Evolutionary conservation across 2,329 filamentous ascomycete genomes (phyloP), one percentile per base, ranked within the genome.

Genomic region (Aspergillus eucalypticola): DNA sequence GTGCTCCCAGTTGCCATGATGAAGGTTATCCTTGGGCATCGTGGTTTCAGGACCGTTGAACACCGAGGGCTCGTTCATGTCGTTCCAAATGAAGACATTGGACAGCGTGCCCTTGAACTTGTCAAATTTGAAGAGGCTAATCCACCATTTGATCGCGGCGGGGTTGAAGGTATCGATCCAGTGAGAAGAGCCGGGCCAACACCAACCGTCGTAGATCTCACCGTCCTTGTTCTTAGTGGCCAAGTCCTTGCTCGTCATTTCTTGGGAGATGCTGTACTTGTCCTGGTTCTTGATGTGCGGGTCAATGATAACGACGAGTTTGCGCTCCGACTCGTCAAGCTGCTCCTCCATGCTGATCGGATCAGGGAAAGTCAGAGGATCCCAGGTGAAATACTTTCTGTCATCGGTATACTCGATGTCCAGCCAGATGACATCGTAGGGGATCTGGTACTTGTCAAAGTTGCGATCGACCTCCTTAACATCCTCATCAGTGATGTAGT

Each of bases 61-160:
- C 1, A 99, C 95, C 0, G 95, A 98, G 0, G 95, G 95, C 79
- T 99, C 95, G 73, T 97, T 98, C 95, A 99, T 99, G 75, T 99
- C 95, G 75, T 99, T 99, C 95, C 95, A 99, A 69, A 99, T 87
- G 77, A 92, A 97, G 0, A 91, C 89, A 75, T 98, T 99, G 65
- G 88, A 83, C 68, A 89, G 84, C 1, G 92, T 92, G 51, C 92
- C 93, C 76, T 91, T 91, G 83, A 97, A 99, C 42, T 80, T 85
- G 73, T 91, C 88, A 67, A 96, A 98, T 70, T 90, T 89, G 84
- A 96, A 98, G 10, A 98, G 84, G 2, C 83, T 79, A 67, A 87
- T 90, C 94, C 95, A 99, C 95, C 95, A 99, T 63, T 90, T 86
- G 56, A 90, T 86, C 6, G 92, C 91, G 56, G 89, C 89, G n/a